Evolutionary conservation across 2,329 filamentous ascomycete genomes (phyloP).

Genomic region (Phyllosticta citriasiana): DNA sequence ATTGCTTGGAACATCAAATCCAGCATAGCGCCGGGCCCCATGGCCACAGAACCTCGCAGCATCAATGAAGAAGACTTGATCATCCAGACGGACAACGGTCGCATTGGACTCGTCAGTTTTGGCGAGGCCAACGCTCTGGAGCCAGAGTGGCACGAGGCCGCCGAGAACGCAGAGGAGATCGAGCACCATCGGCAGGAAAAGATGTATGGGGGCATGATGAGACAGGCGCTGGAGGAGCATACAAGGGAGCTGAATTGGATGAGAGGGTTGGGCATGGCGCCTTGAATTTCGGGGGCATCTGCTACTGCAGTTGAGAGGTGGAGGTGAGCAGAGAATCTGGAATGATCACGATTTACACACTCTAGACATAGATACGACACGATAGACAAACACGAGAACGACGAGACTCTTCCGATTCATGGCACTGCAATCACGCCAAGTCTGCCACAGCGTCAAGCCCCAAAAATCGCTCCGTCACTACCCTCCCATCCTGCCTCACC

Average conservation of each 20-base stretch:
- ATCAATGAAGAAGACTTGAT: conserved; percentile 54
- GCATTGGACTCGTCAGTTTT: conserved; percentile 58
- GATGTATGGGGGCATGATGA: conserved; percentile 61
- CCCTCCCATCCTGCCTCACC: too few species aligned
- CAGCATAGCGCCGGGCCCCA: conserved; percentile 59
- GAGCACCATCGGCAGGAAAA: conserved; percentile 47
- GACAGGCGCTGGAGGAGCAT: conserved; percentile 62
- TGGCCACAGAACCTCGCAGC: conserved; percentile 7
- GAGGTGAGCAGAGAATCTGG: too few species aligned
- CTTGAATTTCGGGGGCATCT: background rate
- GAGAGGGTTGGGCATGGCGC: conserved; percentile 48
- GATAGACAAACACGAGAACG: too few species aligned
- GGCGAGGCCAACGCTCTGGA: conserved; percentile 24
- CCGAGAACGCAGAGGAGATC: conserved; percentile 34
- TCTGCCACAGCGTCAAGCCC: too few species aligned
- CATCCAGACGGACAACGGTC: conserved; percentile 76
- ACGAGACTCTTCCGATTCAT: too few species aligned
- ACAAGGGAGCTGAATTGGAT: conserved; percentile 71
- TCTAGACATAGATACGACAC: too few species aligned
- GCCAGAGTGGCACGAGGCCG: conserved; percentile 23
- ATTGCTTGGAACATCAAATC: conserved; percentile 56
- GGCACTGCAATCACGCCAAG: too few species aligned
- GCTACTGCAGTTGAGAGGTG: too few species aligned
- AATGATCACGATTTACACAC: too few species aligned
- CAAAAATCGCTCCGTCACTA: too few species aligned